phyloP scores from a whole-genome alignment of 1,284 basidiomycete species.

The Apiotrichum brassicae region DNA sequence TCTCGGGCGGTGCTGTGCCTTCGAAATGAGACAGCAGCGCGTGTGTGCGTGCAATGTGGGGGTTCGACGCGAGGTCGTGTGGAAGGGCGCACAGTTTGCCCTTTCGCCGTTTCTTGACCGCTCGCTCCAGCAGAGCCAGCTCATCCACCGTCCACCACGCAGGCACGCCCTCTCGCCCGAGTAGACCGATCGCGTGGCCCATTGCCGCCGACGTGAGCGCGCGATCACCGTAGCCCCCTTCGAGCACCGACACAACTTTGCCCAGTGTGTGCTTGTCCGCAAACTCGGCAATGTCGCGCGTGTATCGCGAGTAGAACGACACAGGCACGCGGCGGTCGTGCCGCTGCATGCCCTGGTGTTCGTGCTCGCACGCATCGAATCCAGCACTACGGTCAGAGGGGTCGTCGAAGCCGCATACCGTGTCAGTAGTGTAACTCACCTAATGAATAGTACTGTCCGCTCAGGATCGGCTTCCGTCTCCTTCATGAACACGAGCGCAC shows the following conservation, averaged over 20 bases:
- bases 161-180: conserved; percentile 49
- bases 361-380: conserved; percentile 90
- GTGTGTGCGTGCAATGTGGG: conserved; percentile 57
- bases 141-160: conserved; percentile 67
- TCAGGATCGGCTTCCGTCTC: conserved; percentile 59
- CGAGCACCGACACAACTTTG: conserved; percentile 76
- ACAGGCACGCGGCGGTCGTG: conserved; percentile 83
- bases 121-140: conserved; percentile 64
- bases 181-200: conserved; percentile 68
- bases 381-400: conserved; percentile 52
- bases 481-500: conserved; percentile 66
- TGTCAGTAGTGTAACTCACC: too few relatives aligned
- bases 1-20: conserved; percentile 9
- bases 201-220: conserved; percentile 74
- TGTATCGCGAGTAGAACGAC: conserved; percentile 79
- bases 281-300: conserved; percentile 63
- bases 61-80: conserved; percentile 50
- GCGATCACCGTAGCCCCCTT: conserved; percentile 90
- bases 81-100: conserved; percentile 50
- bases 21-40: conserved; percentile 51
- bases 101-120: conserved; percentile 50
- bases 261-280: conserved; percentile 63
- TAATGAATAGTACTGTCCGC: conserved; percentile 78
- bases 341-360: conserved; percentile 84
- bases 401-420: not conserved